Percentiles rank a stretch among this genome's conserved stretches.
phyloP scores from a whole-genome alignment of 257 asterid genomes.

The Nicotiana undulata region DNA sequence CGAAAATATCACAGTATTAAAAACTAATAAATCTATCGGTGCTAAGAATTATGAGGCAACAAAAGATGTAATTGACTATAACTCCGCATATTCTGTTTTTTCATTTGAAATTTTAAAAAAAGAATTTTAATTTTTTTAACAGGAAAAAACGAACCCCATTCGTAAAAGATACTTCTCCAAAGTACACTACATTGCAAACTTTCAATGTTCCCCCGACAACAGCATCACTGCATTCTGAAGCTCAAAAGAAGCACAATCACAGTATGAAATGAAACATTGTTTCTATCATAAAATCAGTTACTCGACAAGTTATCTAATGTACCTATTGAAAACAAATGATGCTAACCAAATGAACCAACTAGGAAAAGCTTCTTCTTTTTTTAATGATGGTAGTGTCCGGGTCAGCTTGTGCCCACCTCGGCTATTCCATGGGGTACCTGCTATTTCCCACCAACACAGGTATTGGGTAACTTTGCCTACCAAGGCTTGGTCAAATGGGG shows the following conservation, averaged over 20 bases:
- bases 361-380: not conserved
- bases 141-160: not conserved
- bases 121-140: not conserved
- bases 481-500: too few relatives aligned
- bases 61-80: not conserved
- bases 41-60: not conserved
- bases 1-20: not conserved
- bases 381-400: too few relatives aligned
- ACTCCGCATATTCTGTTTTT: not conserved
- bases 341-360: not conserved
- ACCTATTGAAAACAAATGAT: not conserved
- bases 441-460: too few relatives aligned
- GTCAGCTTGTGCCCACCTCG: too few relatives aligned
- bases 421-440: too few relatives aligned
- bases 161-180: not conserved
- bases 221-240: not conserved
- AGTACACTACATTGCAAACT: not conserved
- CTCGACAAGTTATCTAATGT: not conserved
- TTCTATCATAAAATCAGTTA: not conserved
- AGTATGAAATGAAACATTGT: not conserved
- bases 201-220: not conserved
- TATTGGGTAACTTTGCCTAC: too few relatives aligned
- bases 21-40: not conserved
- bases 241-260: not conserved
- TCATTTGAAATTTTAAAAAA: not conserved